Percentiles rank a stretch among this genome's conserved stretches.
phyloP scores from a whole-genome alignment of 2,329 filamentous ascomycete genomes.

The Penicillium sp. region DNA sequence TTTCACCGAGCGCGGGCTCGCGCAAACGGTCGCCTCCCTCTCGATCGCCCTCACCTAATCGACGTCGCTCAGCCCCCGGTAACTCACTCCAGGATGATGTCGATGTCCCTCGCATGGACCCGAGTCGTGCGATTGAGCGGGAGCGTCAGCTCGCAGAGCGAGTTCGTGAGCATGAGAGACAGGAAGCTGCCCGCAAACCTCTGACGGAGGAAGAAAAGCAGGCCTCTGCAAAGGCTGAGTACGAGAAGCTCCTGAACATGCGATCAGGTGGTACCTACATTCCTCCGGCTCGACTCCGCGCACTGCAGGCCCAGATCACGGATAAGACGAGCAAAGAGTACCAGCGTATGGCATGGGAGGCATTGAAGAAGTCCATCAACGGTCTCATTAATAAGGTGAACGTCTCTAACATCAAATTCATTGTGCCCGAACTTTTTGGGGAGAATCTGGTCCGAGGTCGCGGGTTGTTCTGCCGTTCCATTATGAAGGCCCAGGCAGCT shows the following conservation, averaged over 20 bases:
- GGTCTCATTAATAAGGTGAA: conserved; percentile 99
- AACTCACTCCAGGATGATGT: conserved; percentile 33
- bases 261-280: conserved; percentile 96
- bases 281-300: conserved; percentile 82
- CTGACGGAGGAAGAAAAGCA: conserved; percentile 78
- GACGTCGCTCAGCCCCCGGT: conserved; percentile 48
- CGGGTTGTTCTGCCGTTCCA: conserved; percentile 88
- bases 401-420: conserved; percentile 94
- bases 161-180: conserved; percentile 51
- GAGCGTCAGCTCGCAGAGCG: conserved; percentile 54
- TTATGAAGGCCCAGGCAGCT: conserved; percentile 97
- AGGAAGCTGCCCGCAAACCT: conserved; percentile 50
- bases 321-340: conserved; percentile 96
- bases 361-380: conserved; percentile 97
- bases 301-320: conserved; percentile 92
- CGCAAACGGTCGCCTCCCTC: conserved; percentile 58
- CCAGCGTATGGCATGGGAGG: conserved; percentile 98
- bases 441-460: conserved; percentile 91
- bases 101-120: conserved; percentile 50
- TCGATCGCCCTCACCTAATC: conserved; percentile 52
- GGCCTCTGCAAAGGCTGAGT: conserved; percentile 83
- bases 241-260: conserved; percentile 86
- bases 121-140: conserved; percentile 49
- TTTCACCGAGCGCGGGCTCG: conserved; percentile 50
- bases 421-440: conserved; percentile 90